Evolutionary conservation across 2,329 filamentous ascomycete species (phyloP), one percentile per base, ranked within the genome.

Genomic region (Curvularia spicifera): DNA sequence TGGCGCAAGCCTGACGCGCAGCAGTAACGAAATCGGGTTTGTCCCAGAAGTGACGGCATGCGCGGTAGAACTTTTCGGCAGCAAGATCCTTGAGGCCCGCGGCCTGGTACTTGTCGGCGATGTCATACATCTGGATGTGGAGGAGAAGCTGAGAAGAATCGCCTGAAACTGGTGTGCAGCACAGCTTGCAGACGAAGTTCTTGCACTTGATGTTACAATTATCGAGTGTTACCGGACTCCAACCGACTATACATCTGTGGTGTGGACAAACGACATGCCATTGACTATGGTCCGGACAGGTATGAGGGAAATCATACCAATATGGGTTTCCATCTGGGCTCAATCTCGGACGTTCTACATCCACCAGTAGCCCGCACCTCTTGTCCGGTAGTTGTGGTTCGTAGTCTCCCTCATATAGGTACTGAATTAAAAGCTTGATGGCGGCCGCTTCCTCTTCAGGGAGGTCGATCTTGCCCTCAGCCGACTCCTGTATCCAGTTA

Each of bases 41-140:
- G 5, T 45, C 6, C n/a, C 22, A 51, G n/a, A 26, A 40, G 5
- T 26, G 5, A 0, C 22, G 1, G 47, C 46, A 51, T 2, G 40
- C 42, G 12, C 24, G 7, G 1, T 5, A 18, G n/a, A 51, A 56
- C 18, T 56, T 56, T 12, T 56, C 33, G 0, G 1, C 0, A 3
- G 24, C 39, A 1, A 57, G 44, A 1, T 46, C 51, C 20, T 57
- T 54, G 2, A 57, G 31, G 1, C 51, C 50, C 0, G 6, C 12
- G 0, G 49, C 50, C 18, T 50, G 7, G 24, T 53, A 57, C 4
- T 58, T 54, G n/a, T 58, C 56, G 8, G 45, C 39, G 1, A 54
- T 29, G 2, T 47, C 51, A 18, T 54, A 58, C 20, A 58, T 29
- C 4, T 50, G 31, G n/a, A 37, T 18, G 12, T 54, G 51, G 1